Conservation (phyloP, 2,329 filamentous ascomycete species). For the Aspergillus niger region DNA sequence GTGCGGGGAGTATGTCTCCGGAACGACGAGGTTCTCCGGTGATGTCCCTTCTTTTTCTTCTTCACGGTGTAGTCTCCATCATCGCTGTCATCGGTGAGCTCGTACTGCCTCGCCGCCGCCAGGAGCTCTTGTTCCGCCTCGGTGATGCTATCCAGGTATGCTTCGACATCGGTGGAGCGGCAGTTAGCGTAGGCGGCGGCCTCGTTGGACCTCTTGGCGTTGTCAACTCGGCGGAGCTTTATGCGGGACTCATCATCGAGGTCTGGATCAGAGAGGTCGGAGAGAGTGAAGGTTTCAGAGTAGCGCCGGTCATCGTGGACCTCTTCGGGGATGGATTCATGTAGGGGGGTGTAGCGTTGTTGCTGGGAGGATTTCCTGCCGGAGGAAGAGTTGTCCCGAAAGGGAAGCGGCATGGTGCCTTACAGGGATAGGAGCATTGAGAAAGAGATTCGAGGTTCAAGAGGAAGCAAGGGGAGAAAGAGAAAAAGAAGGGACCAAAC, state of each 20-base stretch:
- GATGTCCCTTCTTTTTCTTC: conserved; percentile 2
- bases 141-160: conserved; percentile 26
- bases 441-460: neutral
- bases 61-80: conserved; percentile 13
- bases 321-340: conserved; percentile 24
- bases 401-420: conserved; percentile 19
- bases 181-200: conserved; percentile 16
- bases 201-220: neutral
- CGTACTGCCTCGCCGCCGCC: conserved; percentile 23
- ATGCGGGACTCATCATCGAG: conserved; percentile 14
- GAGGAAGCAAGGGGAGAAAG: neutral
- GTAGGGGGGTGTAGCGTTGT: conserved; percentile 20
- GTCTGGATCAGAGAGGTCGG: conserved; percentile 14
- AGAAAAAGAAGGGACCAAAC: neutral
- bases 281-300: conserved; percentile 16
- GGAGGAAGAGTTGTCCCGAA: neutral
- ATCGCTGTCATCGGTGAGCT: conserved; percentile 19
- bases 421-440: neutral
- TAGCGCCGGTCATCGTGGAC: conserved; percentile 10
- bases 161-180: conserved; percentile 26
- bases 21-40: conserved; percentile 5
- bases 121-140: conserved; percentile 28
- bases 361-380: conserved; percentile 1
- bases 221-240: conserved; percentile 19
- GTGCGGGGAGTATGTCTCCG: conserved; percentile 2